A percentile compares a stretch with the other conserved stretches of the same genome.
Evolutionary conservation across 2,329 filamentous ascomycete genomes (phyloP).

Genomic region (Fusarium metavorans): DNA sequence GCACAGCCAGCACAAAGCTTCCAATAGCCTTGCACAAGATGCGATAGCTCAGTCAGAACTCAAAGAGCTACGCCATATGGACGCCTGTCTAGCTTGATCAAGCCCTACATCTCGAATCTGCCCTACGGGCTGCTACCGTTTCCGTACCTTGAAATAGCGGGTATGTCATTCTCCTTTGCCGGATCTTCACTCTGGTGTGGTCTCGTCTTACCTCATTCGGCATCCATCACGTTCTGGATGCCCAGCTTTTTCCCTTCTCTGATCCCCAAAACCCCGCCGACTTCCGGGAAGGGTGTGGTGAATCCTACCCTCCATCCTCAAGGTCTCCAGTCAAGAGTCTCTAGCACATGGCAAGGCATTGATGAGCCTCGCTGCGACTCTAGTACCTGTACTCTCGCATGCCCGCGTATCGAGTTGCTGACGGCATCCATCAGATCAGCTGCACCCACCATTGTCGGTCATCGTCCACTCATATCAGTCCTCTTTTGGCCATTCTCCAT

Average conservation of each 20-base stretch:
- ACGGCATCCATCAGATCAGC: slow-evolving; percentile 29
- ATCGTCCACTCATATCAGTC: slow-evolving; percentile 18
- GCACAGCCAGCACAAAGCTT: neutral
- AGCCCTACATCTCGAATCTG: slow-evolving; percentile 5
- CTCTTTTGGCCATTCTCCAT: slow-evolving; percentile 17
- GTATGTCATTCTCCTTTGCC: slow-evolving; percentile 10
- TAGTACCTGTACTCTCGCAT: neutral
- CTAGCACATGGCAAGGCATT: neutral
- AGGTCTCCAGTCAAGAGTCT: neutral
- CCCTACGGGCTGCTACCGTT: slow-evolving; percentile 28
- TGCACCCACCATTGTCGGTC: slow-evolving; percentile 13
- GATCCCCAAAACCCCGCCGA: slow-evolving; percentile 26
- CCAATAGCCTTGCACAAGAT: neutral
- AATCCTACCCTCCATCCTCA: slow-evolving; percentile 13
- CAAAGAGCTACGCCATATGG: slow-evolving; percentile 16
- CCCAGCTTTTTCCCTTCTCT: neutral
- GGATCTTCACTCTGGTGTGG: slow-evolving; percentile 29
- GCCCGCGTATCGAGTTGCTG: slow-evolving; percentile 17
- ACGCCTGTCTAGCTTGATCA: neutral
- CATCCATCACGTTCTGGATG: slow-evolving; percentile 14
- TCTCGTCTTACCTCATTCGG: slow-evolving; percentile 42
- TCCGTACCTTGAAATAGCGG: slow-evolving; percentile 21
- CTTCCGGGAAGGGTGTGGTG: slow-evolving; percentile 33
- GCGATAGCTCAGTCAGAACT: neutral
- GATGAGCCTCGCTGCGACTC: slow-evolving; percentile 4